Evolutionary conservation across 805 yeast genomes (phyloP).

Genomic region (Metschnikowia drakensbergensis): DNA sequence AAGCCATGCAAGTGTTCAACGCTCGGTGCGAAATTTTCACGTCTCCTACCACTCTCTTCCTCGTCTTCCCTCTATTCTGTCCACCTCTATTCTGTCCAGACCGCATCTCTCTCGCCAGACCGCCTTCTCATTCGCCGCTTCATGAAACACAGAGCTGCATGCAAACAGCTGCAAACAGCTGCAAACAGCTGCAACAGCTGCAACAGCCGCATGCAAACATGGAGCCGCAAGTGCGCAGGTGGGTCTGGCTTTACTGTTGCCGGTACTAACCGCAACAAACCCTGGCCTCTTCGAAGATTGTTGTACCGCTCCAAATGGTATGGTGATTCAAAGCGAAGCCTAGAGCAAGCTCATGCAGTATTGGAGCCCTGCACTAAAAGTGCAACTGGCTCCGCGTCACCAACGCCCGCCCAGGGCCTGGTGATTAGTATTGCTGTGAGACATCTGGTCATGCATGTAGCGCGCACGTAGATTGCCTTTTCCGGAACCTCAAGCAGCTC

Average conservation of each 20-base stretch:
- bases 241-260: not conserved
- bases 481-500: no score
- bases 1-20: not conserved
- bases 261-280: not conserved
- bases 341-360: slow-evolving; percentile 16
- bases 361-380: not conserved
- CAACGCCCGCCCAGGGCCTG: slow-evolving; percentile 7
- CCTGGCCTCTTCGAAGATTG: slow-evolving; percentile 34
- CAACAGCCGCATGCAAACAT: no score
- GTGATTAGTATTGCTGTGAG: slow-evolving; percentile 29
- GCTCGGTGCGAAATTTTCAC: slow-evolving; percentile 1
- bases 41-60: not conserved
- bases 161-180: no score
- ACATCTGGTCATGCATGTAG: slow-evolving; percentile 18
- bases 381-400: not conserved
- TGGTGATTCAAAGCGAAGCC: slow-evolving; percentile 36
- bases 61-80: not conserved
- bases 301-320: slow-evolving; percentile 27
- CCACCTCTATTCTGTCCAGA: no score
- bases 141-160: not conserved
- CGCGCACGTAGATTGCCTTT: not conserved
- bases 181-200: no score
- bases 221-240: not conserved
- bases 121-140: not conserved
- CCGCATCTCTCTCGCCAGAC: not conserved